Evolutionary conservation across 306 rosid species (phyloP).

Genomic region (Prunus mongolica): DNA sequence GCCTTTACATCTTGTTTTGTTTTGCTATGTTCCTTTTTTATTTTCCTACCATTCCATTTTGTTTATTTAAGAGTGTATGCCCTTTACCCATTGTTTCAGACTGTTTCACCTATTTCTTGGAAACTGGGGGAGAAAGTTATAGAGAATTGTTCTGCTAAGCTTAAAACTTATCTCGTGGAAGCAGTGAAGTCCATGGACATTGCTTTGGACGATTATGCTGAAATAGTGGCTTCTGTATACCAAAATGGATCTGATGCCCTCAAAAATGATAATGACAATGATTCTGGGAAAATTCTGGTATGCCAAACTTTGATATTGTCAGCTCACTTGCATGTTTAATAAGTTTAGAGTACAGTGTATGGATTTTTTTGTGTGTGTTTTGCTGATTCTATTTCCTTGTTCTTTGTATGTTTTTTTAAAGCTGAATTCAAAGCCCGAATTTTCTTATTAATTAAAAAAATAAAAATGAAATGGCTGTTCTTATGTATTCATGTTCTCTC

Average conservation of each 20-base stretch:
- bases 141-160: conserved; percentile 52
- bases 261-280: conserved; percentile 7
- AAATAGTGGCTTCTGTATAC: conserved; percentile 46
- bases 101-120: conserved; percentile 50
- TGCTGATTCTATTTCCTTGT: neutral
- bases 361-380: neutral
- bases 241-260: conserved; percentile 20
- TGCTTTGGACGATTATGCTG: conserved; percentile 44
- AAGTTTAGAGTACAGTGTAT: neutral
- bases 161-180: conserved; percentile 44
- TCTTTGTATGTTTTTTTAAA: neutral
- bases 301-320: conserved; percentile 15
- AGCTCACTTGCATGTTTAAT: conserved; percentile 6
- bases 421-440: neutral
- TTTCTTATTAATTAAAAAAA: neutral
- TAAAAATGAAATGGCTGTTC: neutral
- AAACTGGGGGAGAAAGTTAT: conserved; percentile 63
- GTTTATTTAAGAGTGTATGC: conserved; percentile 2
- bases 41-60: neutral
- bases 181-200: conserved; percentile 48
- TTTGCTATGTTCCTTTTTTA: conserved; percentile 10
- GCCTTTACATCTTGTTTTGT: conserved; percentile 4
- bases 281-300: conserved; percentile 28
- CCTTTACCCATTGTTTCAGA: conserved; percentile 40
- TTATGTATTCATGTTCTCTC: neutral